phyloP scores from a whole-genome alignment of 1,139 yeast genomes.

The Pichia sp. region DNA sequence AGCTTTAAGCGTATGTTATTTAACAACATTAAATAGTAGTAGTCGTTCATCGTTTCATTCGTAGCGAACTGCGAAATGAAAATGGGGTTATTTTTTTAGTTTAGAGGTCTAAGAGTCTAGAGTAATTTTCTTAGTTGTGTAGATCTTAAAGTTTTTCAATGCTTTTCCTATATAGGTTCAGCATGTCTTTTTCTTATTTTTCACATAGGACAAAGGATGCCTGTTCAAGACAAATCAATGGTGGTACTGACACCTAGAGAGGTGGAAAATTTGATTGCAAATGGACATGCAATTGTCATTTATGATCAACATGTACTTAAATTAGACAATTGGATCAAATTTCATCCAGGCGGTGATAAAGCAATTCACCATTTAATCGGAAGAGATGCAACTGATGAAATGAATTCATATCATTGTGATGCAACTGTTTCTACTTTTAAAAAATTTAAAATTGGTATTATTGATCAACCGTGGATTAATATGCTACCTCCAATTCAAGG shows the following conservation, averaged over 20 bases:
- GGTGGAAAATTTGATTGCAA: conserved; percentile 51
- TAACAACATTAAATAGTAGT: too few species aligned
- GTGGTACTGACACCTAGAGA: conserved; percentile 21
- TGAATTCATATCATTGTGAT: conserved; percentile 70
- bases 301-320: conserved; percentile 55
- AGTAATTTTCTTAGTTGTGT: too few species aligned
- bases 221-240: background rate
- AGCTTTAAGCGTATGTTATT: background rate
- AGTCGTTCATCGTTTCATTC: too few species aligned
- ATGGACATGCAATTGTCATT: conserved; percentile 66
- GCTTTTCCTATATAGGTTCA: too few species aligned
- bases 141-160: too few species aligned
- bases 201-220: background rate
- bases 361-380: conserved; percentile 83
- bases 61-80: too few species aligned
- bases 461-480: conserved; percentile 62
- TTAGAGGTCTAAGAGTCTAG: too few species aligned
- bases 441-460: conserved; percentile 56
- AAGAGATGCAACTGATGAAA: conserved; percentile 85
- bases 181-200: too few species aligned
- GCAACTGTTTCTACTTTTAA: conserved; percentile 47
- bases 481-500: conserved; percentile 88
- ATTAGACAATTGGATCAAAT: conserved; percentile 61
- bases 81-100: too few species aligned
- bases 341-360: conserved; percentile 86